Evolutionary conservation across 352 stramenopile genomes (phyloP).

Genomic region (Nothophytophthora sp.): DNA sequence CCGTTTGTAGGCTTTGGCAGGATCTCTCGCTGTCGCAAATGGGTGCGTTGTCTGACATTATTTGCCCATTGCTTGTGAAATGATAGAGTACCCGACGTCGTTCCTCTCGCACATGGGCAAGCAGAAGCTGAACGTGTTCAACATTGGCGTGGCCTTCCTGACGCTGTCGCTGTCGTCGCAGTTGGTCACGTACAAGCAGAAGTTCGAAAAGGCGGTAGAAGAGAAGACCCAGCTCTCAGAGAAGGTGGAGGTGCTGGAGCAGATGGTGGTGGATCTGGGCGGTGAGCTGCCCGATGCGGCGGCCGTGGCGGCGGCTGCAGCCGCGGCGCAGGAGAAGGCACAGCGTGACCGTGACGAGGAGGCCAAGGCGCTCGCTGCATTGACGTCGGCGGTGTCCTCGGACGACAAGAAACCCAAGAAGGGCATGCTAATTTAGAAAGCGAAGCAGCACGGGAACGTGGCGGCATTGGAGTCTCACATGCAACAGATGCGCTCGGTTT

Average conservation of each 20-base stretch:
- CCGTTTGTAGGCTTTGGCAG: not conserved
- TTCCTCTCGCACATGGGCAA: constrained; percentile 78
- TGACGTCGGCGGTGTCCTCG: constrained; percentile 8
- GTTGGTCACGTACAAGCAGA: constrained; percentile 77
- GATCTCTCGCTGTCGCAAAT: too few relatives aligned
- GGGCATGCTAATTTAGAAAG: constrained; percentile 68
- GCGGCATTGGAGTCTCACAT: too few relatives aligned
- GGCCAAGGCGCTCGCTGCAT: constrained; percentile 30
- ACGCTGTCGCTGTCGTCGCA: constrained; percentile 86
- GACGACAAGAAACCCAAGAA: constrained; percentile 52
- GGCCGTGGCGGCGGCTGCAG: constrained; percentile 29
- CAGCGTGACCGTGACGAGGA: constrained; percentile 52
- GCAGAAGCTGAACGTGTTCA: constrained; percentile 87
- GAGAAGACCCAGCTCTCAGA: constrained; percentile 47
- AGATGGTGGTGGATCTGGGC: constrained; percentile 63
- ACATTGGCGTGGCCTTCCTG: constrained; percentile 82
- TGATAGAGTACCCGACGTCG: constrained; percentile 77
- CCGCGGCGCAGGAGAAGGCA: constrained; percentile 31
- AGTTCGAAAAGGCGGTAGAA: constrained; percentile 36
- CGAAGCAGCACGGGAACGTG: constrained; percentile 1
- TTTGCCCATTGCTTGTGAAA: not conserved
- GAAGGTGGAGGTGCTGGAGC: constrained; percentile 56
- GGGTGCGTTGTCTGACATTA: too few relatives aligned
- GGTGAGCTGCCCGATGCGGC: constrained; percentile 60
- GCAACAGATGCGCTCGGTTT: too few relatives aligned